Percentiles rank a stretch among this genome's conserved stretches.
phyloP scores from a whole-genome alignment of 129 eudicot genomes.

The Heracleum sosnowskyi region DNA sequence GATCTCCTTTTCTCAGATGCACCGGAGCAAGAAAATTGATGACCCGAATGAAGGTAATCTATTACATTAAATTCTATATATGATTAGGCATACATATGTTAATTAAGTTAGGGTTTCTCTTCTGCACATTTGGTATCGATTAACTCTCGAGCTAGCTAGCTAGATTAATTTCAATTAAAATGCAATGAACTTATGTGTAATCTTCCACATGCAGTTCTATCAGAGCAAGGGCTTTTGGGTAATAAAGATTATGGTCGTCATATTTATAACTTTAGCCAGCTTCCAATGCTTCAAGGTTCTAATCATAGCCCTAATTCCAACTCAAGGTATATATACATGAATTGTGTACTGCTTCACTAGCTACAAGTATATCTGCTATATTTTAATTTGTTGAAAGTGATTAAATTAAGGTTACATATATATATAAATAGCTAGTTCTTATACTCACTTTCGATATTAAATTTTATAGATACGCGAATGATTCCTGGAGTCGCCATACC shows the following conservation, averaged over 20 bases:
- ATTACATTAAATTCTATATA: background rate
- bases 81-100: background rate
- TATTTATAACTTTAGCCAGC: conserved; percentile 67
- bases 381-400: too few species aligned
- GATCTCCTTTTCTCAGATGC: conserved; percentile 46
- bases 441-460: background rate
- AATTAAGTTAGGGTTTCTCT: conserved; percentile 10
- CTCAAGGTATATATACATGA: conserved; percentile 42
- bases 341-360: too few species aligned
- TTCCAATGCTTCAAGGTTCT: conserved; percentile 71
- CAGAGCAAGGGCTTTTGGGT: conserved; percentile 46
- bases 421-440: background rate
- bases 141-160: background rate
- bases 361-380: too few species aligned
- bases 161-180: background rate
- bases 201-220: conserved; percentile 12
- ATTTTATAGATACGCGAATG: conserved; percentile 39
- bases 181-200: background rate
- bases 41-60: conserved; percentile 62
- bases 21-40: conserved; percentile 84
- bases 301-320: conserved; percentile 44
- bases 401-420: too few species aligned
- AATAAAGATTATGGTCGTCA: conserved; percentile 65
- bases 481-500: conserved; percentile 39
- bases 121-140: background rate